phyloP scores from a whole-genome alignment of 352 stramenopile genomes.

The Nothophytophthora sp. region DNA sequence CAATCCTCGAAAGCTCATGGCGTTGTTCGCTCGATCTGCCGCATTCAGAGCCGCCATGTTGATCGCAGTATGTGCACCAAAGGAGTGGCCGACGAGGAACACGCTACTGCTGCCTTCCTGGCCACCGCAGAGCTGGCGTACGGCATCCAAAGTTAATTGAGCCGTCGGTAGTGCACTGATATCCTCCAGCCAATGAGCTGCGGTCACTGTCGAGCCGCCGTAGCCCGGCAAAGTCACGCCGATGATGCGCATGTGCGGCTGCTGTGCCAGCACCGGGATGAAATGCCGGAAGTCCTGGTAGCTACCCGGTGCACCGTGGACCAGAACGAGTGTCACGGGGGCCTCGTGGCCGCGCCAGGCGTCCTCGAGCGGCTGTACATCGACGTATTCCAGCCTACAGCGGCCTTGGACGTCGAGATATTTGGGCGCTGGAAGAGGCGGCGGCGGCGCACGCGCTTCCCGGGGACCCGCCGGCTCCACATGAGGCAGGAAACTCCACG shows the following conservation, averaged over 20 bases:
- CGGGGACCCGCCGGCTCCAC: conserved; percentile 3
- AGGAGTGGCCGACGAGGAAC: conserved; percentile 51
- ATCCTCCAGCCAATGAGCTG: conserved; percentile 21
- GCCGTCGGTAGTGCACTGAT: conserved; percentile 33
- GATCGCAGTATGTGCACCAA: conserved; percentile 41
- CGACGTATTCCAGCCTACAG: conserved; percentile 39
- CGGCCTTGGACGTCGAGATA: conserved; percentile 28
- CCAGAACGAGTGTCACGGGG: conserved; percentile 42
- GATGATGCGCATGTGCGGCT: conserved; percentile 16
- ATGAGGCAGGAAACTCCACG: conserved; percentile 22
- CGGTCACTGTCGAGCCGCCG: conserved; percentile 18
- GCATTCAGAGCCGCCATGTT: conserved; percentile 39
- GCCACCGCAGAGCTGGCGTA: conserved; percentile 21
- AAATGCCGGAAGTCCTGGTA: conserved; percentile 54
- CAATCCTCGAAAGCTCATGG: conserved; percentile 24
- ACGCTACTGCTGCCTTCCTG: conserved; percentile 7
- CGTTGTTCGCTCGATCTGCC: background rate
- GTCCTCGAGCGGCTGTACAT: conserved; percentile 13
- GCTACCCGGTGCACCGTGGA: conserved; percentile 50
- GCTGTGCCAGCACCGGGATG: conserved; percentile 25
- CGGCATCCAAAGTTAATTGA: conserved; percentile 19
- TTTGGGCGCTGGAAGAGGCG: conserved; percentile 28
- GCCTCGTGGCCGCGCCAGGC: background rate
- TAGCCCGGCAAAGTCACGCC: conserved; percentile 33
- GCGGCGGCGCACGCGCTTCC: conserved; percentile 16